A percentile compares a stretch with the other conserved stretches of the same genome.
phyloP scores from a whole-genome alignment of 352 stramenopile species.

The Pythium brassicae region DNA sequence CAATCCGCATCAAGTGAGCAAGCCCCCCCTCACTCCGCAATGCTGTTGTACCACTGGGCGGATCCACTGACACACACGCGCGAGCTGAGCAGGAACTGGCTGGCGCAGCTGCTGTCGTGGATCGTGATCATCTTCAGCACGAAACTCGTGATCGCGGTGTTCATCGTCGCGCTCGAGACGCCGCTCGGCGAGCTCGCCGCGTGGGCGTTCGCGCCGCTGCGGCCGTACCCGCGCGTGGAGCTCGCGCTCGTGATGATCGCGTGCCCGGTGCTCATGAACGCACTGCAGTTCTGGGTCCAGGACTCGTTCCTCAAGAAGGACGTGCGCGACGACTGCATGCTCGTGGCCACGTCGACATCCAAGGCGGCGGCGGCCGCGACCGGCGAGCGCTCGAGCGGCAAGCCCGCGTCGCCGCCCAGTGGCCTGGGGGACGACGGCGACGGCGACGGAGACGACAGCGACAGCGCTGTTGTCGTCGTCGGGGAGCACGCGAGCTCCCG shows the following conservation, averaged over 20 bases:
- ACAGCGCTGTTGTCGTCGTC: background rate
- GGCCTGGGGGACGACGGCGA: conserved; percentile 13
- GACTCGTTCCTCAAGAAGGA: conserved; percentile 90
- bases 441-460: background rate
- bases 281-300: conserved; percentile 87
- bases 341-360: conserved; percentile 23
- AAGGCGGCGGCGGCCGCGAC: conserved; percentile 16
- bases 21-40: no score
- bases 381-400: conserved; percentile 12
- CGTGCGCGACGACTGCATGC: conserved; percentile 49
- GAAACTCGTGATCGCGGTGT: conserved; percentile 73
- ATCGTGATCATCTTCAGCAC: conserved; percentile 74
- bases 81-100: no score
- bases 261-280: conserved; percentile 87
- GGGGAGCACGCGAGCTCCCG: background rate
- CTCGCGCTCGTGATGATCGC: conserved; percentile 85
- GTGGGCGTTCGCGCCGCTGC: conserved; percentile 68
- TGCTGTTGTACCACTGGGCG: no score
- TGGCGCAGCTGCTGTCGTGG: conserved; percentile 74
- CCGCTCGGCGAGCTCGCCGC: conserved; percentile 53
- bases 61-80: no score
- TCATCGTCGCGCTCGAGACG: conserved; percentile 70
- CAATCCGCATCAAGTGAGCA: conserved; percentile 34
- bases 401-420: conserved; percentile 2
- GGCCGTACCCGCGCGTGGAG: conserved; percentile 63